Evolutionary conservation across 2,329 filamentous ascomycete species (phyloP).

Genomic region (Claviceps paspali): DNA sequence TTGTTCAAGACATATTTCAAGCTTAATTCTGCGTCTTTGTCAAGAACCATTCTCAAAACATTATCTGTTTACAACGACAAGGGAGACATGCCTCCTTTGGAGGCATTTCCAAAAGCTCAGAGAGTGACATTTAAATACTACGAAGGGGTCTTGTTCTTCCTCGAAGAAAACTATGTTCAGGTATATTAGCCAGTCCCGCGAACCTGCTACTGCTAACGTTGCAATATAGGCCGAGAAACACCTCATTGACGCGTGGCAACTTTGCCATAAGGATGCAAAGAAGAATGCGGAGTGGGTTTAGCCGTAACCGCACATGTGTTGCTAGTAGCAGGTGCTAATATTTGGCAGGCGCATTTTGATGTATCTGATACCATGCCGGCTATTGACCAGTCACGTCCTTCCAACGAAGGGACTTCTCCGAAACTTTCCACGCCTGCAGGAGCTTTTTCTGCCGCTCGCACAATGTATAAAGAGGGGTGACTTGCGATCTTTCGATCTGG

Average conservation of each 20-base stretch:
- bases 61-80: slow-evolving; percentile 55
- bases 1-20: slow-evolving; percentile 98
- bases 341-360: slow-evolving; percentile 66
- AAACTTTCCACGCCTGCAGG: slow-evolving; percentile 61
- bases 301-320: too few species aligned
- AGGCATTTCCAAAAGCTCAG: slow-evolving; percentile 74
- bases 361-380: slow-evolving; percentile 85
- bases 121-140: slow-evolving; percentile 96
- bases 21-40: slow-evolving; percentile 77
- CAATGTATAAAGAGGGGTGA: slow-evolving; percentile 70
- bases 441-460: slow-evolving; percentile 64
- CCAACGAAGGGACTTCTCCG: slow-evolving; percentile 57
- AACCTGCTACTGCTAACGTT: background rate
- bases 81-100: slow-evolving; percentile 66
- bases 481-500: slow-evolving; percentile 68
- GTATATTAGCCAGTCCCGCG: slow-evolving; percentile 25
- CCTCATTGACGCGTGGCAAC: slow-evolving; percentile 64
- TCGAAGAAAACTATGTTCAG: slow-evolving; percentile 83
- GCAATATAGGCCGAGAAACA: slow-evolving; percentile 54
- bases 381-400: slow-evolving; percentile 75
- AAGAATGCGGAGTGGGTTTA: slow-evolving; percentile 60
- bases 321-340: slow-evolving; percentile 10
- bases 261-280: slow-evolving; percentile 57
- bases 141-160: slow-evolving; percentile 78
- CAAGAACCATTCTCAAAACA: slow-evolving; percentile 76